Percentiles rank a stretch among this genome's conserved stretches.
Conservation (phyloP, 805 yeast genomes). For the Metschnikowia sp. region DNA sequence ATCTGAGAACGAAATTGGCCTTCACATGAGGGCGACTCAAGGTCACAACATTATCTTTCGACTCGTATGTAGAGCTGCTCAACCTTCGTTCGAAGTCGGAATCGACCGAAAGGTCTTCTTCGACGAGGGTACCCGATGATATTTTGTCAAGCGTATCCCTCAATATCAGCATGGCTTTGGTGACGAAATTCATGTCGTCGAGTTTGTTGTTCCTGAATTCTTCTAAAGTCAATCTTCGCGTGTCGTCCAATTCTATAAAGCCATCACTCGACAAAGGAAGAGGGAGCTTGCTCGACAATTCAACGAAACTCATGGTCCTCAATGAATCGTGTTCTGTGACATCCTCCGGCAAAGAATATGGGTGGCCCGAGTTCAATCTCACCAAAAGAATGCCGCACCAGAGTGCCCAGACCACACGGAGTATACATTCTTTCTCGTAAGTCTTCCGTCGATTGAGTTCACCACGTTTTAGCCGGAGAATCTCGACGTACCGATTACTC, state of each 20-base stretch:
- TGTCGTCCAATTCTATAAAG: slow-evolving; percentile 3
- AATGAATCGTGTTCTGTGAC: slow-evolving; percentile 2
- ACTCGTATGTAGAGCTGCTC: slow-evolving; percentile 1
- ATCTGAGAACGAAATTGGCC: slow-evolving; percentile 28
- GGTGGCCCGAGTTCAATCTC: slow-evolving; percentile 20
- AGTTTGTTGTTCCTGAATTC: slow-evolving; percentile 1
- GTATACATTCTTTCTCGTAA: slow-evolving; percentile 22
- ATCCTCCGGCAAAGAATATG: slow-evolving; percentile 15
- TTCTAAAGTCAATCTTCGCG: neutral
- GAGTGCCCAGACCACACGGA: slow-evolving; percentile 25
- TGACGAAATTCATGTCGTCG: slow-evolving; percentile 11
- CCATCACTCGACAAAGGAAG: slow-evolving; percentile 18
- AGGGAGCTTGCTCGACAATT: slow-evolving; percentile 14
- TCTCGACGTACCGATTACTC: slow-evolving; percentile 19
- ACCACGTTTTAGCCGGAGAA: slow-evolving; percentile 2
- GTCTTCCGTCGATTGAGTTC: slow-evolving; percentile 16
- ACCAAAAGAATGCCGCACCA: slow-evolving; percentile 16
- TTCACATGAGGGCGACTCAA: slow-evolving; percentile 34
- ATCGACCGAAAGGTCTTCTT: slow-evolving; percentile 1
- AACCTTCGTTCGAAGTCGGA: slow-evolving; percentile 7
- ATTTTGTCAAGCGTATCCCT: slow-evolving; percentile 13
- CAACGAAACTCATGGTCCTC: slow-evolving; percentile 9
- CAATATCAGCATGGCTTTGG: slow-evolving; percentile 13
- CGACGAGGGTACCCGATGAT: slow-evolving; percentile 7
- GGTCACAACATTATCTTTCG: slow-evolving; percentile 23